Conservation (phyloP, 1,284 basidiomycete species). For the Malassezia globosa region DNA sequence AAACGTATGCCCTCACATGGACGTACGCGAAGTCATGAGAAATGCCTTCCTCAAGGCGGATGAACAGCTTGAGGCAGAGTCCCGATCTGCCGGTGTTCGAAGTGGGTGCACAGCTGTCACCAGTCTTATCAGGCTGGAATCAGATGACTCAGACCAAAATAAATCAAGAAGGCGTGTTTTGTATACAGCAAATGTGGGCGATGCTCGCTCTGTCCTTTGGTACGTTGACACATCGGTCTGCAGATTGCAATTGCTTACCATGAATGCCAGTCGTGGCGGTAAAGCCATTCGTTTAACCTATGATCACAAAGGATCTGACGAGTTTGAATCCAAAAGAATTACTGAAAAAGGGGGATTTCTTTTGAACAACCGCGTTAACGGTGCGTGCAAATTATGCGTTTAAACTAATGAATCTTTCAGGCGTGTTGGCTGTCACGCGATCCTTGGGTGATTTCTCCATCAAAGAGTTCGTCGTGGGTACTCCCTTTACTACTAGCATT, state of each 20-base stretch:
- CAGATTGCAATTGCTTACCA: too few relatives aligned
- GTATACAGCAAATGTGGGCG: conserved; percentile 93
- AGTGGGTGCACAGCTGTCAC: conserved; percentile 95
- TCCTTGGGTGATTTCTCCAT: conserved; percentile 93
- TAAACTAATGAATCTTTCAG: not conserved
- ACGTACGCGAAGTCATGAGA: conserved; percentile 81
- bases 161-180: conserved; percentile 59
- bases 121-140: conserved; percentile 91
- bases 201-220: conserved; percentile 77
- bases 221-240: conserved; percentile 17
- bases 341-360: conserved; percentile 96
- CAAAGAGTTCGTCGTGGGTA: conserved; percentile 98
- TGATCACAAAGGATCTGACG: conserved; percentile 96
- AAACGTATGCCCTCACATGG: conserved; percentile 50
- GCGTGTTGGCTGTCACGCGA: conserved; percentile 83
- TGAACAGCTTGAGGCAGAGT: conserved; percentile 63
- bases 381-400: conserved; percentile 22
- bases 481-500: conserved; percentile 95
- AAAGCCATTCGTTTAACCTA: conserved; percentile 88
- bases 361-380: conserved; percentile 94
- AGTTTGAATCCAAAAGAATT: conserved; percentile 92
- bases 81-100: conserved; percentile 77
- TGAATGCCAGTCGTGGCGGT: conserved; percentile 56
- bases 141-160: conserved; percentile 48
- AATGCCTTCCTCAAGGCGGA: conserved; percentile 88